These are phyloP conservation scores for Boletus eberwhitei DNA, from an alignment of 768 basidiomycete genomes.

Conservation along the genomic window DNA sequence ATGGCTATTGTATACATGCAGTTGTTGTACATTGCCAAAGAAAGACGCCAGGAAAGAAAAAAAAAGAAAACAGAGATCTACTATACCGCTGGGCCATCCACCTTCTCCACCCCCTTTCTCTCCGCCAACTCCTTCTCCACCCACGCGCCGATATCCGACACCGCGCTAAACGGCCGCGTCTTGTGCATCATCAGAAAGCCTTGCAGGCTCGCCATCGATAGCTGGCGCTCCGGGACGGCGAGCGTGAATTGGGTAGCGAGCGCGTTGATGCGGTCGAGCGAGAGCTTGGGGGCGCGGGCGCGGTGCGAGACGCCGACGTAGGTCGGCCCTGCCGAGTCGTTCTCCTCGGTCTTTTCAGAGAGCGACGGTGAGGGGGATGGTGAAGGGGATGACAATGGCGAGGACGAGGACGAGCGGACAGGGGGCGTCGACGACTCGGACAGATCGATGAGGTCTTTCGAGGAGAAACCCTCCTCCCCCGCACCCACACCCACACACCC, in stretches of 20 bases:
- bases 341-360: conserved; percentile 19
- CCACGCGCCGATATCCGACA: conserved; percentile 44
- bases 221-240: conserved; percentile 44
- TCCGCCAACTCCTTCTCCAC: conserved; percentile 42
- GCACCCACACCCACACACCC: neutral
- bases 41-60: neutral
- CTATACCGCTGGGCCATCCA: neutral
- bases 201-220: conserved; percentile 44
- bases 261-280: conserved; percentile 34
- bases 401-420: neutral
- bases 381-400: neutral
- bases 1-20: neutral
- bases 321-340: neutral
- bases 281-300: conserved; percentile 39
- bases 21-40: neutral
- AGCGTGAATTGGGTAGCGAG: conserved; percentile 59
- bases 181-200: conserved; percentile 73
- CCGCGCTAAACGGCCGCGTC: conserved; percentile 53
- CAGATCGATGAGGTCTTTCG: conserved; percentile 21
- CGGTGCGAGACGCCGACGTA: conserved; percentile 28
- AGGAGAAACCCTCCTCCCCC: neutral
- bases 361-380: neutral
- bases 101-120: neutral
- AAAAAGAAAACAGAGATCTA: too few species aligned
- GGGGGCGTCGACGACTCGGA: neutral